phyloP scores from a whole-genome alignment of 2,329 filamentous ascomycete genomes.

The Nemania sp. region DNA sequence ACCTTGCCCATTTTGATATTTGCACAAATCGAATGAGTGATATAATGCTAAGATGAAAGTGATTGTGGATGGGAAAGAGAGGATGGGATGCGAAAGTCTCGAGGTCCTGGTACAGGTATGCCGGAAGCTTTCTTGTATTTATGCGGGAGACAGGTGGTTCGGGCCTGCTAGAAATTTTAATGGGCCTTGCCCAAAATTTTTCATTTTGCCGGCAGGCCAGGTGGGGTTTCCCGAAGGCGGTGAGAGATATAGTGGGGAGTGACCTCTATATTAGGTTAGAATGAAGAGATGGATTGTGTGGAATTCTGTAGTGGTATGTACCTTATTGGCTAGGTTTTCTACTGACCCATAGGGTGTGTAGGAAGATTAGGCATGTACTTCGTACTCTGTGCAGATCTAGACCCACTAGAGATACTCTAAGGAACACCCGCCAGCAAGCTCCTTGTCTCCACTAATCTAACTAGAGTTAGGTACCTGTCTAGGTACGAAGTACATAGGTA shows the following conservation, averaged over 20 bases:
- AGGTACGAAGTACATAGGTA: not conserved
- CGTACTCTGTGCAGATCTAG: no score
- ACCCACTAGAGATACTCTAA: no score
- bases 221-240: slow-evolving; percentile 33
- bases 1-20: slow-evolving; percentile 64
- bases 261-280: no score
- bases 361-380: no score
- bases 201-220: slow-evolving; percentile 34
- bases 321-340: no score
- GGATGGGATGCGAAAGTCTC: slow-evolving; percentile 5
- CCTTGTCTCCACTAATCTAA: no score
- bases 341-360: no score
- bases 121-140: slow-evolving; percentile 27
- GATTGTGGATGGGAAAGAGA: not conserved
- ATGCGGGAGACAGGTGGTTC: slow-evolving; percentile 29
- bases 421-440: no score
- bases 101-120: not conserved
- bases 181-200: slow-evolving; percentile 29
- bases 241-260: slow-evolving; percentile 28
- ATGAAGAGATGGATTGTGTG: no score
- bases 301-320: no score
- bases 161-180: slow-evolving; percentile 28
- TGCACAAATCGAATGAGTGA: no score
- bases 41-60: slow-evolving; percentile 15
- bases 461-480: no score